phyloP scores from a whole-genome alignment of 352 stramenopile species.

The Phytopythium vexans region DNA sequence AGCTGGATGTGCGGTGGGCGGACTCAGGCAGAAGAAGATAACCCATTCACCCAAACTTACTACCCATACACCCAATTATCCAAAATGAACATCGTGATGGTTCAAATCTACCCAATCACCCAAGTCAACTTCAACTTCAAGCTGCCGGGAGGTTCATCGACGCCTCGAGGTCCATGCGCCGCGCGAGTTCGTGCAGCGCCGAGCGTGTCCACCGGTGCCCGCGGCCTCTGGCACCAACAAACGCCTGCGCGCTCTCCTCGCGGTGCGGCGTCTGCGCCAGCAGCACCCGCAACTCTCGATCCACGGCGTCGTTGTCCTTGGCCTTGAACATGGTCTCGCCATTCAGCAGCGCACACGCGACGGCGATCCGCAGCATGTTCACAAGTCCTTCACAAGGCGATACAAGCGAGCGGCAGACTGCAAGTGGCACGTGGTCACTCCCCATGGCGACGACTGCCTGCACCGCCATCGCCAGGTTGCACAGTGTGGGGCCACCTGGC shows the following conservation, averaged over 20 bases:
- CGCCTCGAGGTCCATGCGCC: slow-evolving; percentile 34
- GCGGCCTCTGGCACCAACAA: slow-evolving; percentile 24
- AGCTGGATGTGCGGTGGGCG: background rate
- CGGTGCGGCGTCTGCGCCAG: slow-evolving; percentile 11
- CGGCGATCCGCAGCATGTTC: slow-evolving; percentile 1
- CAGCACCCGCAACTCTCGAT: slow-evolving; percentile 12
- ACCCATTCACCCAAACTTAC: too few relatives aligned
- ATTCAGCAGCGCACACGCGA: slow-evolving; percentile 28
- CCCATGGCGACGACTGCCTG: too few relatives aligned
- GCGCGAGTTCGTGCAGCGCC: slow-evolving; percentile 34
- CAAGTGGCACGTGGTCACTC: too few relatives aligned
- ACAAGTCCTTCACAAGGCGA: background rate
- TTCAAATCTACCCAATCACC: too few relatives aligned
- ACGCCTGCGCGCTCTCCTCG: slow-evolving; percentile 22
- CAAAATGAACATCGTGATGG: too few relatives aligned
- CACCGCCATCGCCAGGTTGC: background rate
- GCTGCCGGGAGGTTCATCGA: background rate
- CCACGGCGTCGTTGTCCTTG: slow-evolving; percentile 2
- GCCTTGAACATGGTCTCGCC: slow-evolving; percentile 24
- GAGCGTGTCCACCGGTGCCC: slow-evolving; percentile 34
- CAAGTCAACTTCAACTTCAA: background rate
- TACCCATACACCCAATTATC: too few relatives aligned
- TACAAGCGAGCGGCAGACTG: background rate
- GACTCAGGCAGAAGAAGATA: too few relatives aligned
- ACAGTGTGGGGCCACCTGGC: background rate